Conservation (phyloP, 371 early-diverging fungal genomes). For the Mucor lusitanicus region DNA sequence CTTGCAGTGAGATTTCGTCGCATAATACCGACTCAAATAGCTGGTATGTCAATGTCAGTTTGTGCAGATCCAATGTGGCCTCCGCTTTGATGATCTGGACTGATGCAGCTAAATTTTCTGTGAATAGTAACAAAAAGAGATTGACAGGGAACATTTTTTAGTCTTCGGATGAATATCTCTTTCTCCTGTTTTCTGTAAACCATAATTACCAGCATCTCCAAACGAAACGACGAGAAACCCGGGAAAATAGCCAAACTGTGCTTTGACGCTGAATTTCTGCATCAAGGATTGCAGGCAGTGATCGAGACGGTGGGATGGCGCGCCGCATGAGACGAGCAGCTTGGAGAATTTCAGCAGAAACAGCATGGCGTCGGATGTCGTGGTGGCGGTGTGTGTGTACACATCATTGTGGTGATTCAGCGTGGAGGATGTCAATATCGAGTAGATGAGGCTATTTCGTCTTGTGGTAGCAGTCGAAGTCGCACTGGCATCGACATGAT, state of each 20-base stretch:
- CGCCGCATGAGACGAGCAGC: slow-evolving; percentile 66
- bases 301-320: slow-evolving; percentile 77
- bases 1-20: slow-evolving; percentile 44
- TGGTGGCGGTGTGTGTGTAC: not conserved
- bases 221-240: slow-evolving; percentile 66
- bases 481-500: not conserved
- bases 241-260: slow-evolving; percentile 61
- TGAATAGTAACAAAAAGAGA: not conserved
- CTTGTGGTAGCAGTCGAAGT: not conserved
- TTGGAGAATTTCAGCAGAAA: slow-evolving; percentile 43
- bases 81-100: slow-evolving; percentile 61
- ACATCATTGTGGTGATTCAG: not conserved
- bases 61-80: slow-evolving; percentile 56
- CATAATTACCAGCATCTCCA: slow-evolving; percentile 47
- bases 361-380: not conserved
- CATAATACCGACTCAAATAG: slow-evolving; percentile 57
- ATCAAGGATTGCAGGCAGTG: slow-evolving; percentile 54
- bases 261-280: slow-evolving; percentile 47
- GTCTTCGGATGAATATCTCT: not conserved
- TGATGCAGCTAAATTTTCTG: slow-evolving; percentile 40
- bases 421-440: slow-evolving; percentile 1
- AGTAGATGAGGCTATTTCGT: slow-evolving; percentile 8
- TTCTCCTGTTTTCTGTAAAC: not conserved
- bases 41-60: slow-evolving; percentile 55
- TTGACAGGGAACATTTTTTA: not conserved